Evolutionary conservation across 169 alveolate genomes (phyloP).

Genomic region (Plasmodium adleri): DNA sequence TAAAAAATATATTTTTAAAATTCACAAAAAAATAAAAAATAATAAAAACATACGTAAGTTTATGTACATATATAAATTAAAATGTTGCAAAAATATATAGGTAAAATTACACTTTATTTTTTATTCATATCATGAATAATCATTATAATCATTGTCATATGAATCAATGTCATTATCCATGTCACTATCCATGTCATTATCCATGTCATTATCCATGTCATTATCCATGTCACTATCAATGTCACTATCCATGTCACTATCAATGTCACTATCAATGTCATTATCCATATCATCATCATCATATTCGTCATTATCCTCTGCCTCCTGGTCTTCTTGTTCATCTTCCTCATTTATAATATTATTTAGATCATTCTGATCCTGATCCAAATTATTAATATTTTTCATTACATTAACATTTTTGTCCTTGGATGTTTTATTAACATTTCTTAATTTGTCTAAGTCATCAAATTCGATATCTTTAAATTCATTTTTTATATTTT

Average conservation of each 20-base stretch:
- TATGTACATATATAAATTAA: not conserved
- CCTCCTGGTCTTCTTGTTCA: conserved; percentile 16
- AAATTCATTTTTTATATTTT: not conserved
- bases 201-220: not conserved
- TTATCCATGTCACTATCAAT: not conserved
- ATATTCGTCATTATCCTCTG: conserved; percentile 32
- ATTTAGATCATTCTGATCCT: not conserved
- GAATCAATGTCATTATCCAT: conserved; percentile 40
- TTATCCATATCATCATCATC: conserved; percentile 10
- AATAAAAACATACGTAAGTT: not conserved
- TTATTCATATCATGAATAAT: conserved; percentile 32
- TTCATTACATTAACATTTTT: conserved; percentile 6
- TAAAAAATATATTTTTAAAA: not conserved
- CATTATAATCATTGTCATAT: conserved; percentile 54
- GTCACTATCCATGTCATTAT: conserved; percentile 7
- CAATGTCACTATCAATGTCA: conserved; percentile 16
- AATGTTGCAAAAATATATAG: no score
- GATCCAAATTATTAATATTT: conserved; percentile 9
- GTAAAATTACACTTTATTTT: not conserved
- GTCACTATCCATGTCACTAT: conserved; percentile 10
- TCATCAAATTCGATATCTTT: conserved; percentile 17
- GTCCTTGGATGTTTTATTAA: conserved; percentile 1
- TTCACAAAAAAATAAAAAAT: not conserved
- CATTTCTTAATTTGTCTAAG: conserved; percentile 23
- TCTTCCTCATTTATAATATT: conserved; percentile 5